A percentile compares a stretch with the other conserved stretches of the same genome.
These are phyloP conservation scores for Hordeum pubiflorum DNA, from an alignment of 202 grass and related monocot species.

Conservation along the genomic window DNA sequence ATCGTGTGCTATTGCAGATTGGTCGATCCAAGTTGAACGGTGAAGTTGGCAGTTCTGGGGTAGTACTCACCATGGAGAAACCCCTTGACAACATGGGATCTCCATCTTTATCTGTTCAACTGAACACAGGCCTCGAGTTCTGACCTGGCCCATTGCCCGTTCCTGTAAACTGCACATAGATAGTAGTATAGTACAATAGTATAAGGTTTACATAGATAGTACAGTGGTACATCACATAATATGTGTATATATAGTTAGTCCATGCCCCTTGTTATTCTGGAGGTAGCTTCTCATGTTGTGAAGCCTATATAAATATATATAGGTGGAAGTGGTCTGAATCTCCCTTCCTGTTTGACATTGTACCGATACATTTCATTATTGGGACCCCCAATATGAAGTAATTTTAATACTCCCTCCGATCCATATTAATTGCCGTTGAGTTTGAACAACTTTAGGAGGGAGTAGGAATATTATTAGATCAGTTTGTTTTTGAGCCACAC, in stretches of 20 bases:
- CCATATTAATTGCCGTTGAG: no score
- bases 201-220: neutral
- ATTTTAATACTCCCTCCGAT: neutral
- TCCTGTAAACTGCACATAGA: neutral
- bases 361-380: no score
- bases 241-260: no score
- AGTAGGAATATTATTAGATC: no score
- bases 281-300: slow-evolving; percentile 14
- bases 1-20: slow-evolving; percentile 42
- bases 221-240: no score
- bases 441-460: no score
- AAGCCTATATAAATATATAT: neutral
- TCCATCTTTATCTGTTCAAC: slow-evolving; percentile 64
- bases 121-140: slow-evolving; percentile 79
- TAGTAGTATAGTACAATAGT: slow-evolving; percentile 26
- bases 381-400: neutral
- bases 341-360: neutral
- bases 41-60: slow-evolving; percentile 57
- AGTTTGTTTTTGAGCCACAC: no score
- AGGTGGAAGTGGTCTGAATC: neutral
- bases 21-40: slow-evolving; percentile 94
- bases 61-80: slow-evolving; percentile 70
- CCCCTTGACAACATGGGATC: slow-evolving; percentile 55
- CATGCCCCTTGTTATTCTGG: neutral
- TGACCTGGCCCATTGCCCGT: slow-evolving; percentile 7